Conservation (phyloP, 495 filamentous ascomycete species). For the Hypoxylon perforatum region DNA sequence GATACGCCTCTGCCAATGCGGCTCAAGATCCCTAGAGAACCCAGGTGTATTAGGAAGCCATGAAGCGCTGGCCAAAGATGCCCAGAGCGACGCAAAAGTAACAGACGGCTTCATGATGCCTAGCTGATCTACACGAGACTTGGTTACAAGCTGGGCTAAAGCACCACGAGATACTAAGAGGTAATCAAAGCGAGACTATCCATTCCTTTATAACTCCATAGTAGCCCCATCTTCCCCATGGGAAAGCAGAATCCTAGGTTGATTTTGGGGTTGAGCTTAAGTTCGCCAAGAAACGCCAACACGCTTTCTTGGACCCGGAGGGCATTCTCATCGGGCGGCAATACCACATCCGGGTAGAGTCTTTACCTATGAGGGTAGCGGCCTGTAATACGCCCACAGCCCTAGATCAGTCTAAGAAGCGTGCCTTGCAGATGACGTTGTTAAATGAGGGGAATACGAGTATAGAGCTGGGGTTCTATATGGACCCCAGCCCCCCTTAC, state of each 20-base stretch:
- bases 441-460: slow-evolving; percentile 27
- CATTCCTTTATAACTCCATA: slow-evolving; percentile 11
- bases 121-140: neutral
- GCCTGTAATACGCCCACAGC: neutral
- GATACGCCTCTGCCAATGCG: slow-evolving; percentile 23
- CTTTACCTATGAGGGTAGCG: neutral
- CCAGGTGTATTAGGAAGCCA: slow-evolving; percentile 18
- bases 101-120: slow-evolving; percentile 24
- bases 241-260: slow-evolving; percentile 4
- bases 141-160: neutral
- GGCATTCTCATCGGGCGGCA: neutral
- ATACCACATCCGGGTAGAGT: slow-evolving; percentile 2
- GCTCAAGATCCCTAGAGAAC: slow-evolving; percentile 14
- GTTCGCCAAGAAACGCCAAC: slow-evolving; percentile 21
- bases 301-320: slow-evolving; percentile 1
- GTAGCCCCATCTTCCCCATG: neutral
- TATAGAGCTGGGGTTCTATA: slow-evolving; percentile 6
- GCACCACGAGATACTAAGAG: slow-evolving; percentile 4
- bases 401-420: neutral
- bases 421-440: slow-evolving; percentile 21
- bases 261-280: neutral
- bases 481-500: slow-evolving; percentile 13
- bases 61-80: slow-evolving; percentile 23
- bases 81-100: slow-evolving; percentile 19
- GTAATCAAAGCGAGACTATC: neutral